These are phyloP conservation scores for Ceratobasidium sp. DNA, from an alignment of 1,284 basidiomycete species.

Conservation along the genomic window DNA sequence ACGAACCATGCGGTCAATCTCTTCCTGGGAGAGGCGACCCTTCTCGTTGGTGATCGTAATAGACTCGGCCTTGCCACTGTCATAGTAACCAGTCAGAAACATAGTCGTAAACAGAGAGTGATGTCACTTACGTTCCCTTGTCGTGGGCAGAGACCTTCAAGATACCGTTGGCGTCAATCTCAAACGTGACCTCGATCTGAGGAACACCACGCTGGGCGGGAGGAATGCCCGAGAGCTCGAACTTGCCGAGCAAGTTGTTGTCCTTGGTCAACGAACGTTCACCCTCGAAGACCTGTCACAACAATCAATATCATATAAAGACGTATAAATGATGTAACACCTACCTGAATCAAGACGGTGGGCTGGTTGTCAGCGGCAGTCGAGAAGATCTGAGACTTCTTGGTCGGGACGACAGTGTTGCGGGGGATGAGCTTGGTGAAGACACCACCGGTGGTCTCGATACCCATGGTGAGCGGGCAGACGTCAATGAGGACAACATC, in stretches of 20 bases:
- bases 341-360: slow-evolving; percentile 78
- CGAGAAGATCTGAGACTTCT: slow-evolving; percentile 98
- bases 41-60: slow-evolving; percentile 90
- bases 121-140: slow-evolving; percentile 80
- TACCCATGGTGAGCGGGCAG: slow-evolving; percentile 92
- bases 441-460: slow-evolving; percentile 98
- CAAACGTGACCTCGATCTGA: slow-evolving; percentile 94
- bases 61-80: slow-evolving; percentile 83
- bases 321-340: not conserved
- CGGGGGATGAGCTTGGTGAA: slow-evolving; percentile 97
- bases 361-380: slow-evolving; percentile 96
- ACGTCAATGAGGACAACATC: slow-evolving; percentile 96
- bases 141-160: slow-evolving; percentile 88
- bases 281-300: slow-evolving; percentile 80
- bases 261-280: slow-evolving; percentile 96
- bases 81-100: not conserved
- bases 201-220: slow-evolving; percentile 95
- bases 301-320: too few species aligned
- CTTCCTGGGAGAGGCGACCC: slow-evolving; percentile 83
- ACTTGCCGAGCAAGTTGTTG: slow-evolving; percentile 97
- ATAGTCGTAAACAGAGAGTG: not conserved
- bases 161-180: slow-evolving; percentile 93
- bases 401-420: slow-evolving; percentile 98
- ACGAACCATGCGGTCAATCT: slow-evolving; percentile 90
- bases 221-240: slow-evolving; percentile 91